Evolutionary conservation across 73 alveolate species (phyloP).

Genomic region (Effrenium voratum): DNA sequence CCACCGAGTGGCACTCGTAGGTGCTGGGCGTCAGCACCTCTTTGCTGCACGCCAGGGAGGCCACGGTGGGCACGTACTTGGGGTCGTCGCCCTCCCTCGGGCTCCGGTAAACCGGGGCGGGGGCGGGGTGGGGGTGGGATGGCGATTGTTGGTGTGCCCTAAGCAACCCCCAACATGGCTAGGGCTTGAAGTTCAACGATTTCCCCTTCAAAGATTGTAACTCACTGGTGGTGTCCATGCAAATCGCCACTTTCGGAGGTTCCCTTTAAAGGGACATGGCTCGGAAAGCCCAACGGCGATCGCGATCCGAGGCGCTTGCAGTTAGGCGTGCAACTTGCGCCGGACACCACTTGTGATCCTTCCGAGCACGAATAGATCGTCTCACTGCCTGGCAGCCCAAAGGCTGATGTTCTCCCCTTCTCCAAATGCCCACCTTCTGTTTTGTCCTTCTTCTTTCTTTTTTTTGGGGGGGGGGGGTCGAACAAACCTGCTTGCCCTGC

Average conservation of each 20-base stretch:
- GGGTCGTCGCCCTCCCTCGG: constrained; percentile 10
- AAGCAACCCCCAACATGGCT: no score
- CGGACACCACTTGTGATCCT: neutral
- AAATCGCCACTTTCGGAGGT: no score
- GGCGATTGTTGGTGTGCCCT: no score
- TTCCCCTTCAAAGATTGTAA: no score
- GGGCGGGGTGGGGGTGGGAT: neutral
- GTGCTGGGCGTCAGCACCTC: constrained; percentile 46
- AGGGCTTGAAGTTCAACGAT: no score
- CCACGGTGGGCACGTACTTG: constrained; percentile 10
- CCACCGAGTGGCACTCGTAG: constrained; percentile 25
- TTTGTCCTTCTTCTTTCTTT: no score
- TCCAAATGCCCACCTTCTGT: neutral
- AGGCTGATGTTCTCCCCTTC: neutral
- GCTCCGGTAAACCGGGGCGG: no score
- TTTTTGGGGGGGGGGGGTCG: no score
- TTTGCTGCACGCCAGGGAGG: neutral
- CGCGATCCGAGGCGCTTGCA: neutral
- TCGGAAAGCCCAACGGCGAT: neutral
- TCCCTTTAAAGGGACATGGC: no score
- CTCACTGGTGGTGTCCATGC: no score
- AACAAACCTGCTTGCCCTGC: no score
- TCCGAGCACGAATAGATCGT: no score
- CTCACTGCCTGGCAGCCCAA: neutral
- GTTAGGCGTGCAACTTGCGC: constrained; percentile 67